Evolutionary conservation across 805 yeast genomes (phyloP), one percentile per base, ranked within the genome.

Genomic region (Candida jianshihensis): DNA sequence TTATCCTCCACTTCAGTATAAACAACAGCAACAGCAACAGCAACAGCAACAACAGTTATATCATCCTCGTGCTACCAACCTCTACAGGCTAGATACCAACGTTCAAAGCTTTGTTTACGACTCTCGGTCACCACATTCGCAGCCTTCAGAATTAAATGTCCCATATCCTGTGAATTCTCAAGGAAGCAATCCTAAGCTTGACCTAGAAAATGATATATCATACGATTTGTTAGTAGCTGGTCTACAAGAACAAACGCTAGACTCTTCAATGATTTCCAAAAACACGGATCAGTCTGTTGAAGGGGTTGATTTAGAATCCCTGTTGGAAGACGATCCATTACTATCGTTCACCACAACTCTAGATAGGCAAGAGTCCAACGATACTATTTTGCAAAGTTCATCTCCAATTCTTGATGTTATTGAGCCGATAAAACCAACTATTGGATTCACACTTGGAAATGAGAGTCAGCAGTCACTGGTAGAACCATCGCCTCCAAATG

Each of bases 111-210:
- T 26, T n/a, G 18, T 26, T 14, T 26, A 26, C 11, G 26, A 9
- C 26, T 9, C 10, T 6, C 13, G n/a, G 10, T 11, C 26, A 12
- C 13, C n/a, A n/a, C n/a, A n/a, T n/a, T n/a, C n/a, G n/a, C n/a
- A n/a, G n/a, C n/a, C n/a, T n/a, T n/a, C n/a, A n/a, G n/a, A n/a
- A n/a, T n/a, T n/a, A n/a, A n/a, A n/a, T n/a, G 13, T 24, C 6
- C 26, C 26, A n/a, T 24, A 24, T 11, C 7, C 7, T 24, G n/a
- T 11, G n/a, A n/a, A n/a, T n/a, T n/a, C n/a, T 9, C 26, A 12
- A 11, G 22, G 10, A 7, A 20, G 10, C 22, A 12, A 41, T 70
- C 77, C 19, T 72, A 59, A 24, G 77, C 57, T 42, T 19, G 15
- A 30, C 14, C 19, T 38, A n/a, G 30, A 43, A 19, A 47, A 38